Evolutionary conservation across 345 rosid genomes (phyloP).

Genomic region (Sonneratia caseolaris): DNA sequence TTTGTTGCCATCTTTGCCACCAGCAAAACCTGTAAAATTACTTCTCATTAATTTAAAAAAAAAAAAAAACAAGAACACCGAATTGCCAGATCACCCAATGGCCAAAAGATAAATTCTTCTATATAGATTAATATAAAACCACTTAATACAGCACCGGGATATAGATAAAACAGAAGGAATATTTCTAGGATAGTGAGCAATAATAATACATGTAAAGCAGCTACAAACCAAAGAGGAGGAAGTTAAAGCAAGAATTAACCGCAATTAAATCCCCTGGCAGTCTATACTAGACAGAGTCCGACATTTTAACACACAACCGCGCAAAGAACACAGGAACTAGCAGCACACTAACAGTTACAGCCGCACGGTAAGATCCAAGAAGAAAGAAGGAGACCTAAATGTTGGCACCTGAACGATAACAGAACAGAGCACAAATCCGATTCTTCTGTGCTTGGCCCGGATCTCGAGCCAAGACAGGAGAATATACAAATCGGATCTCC

Average conservation of each 20-base stretch:
- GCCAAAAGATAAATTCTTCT: neutral
- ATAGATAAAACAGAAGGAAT: no score
- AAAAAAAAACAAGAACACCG: neutral
- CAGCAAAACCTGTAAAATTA: constrained; percentile 11
- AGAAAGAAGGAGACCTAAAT: constrained; percentile 7
- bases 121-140: neutral
- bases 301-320: neutral
- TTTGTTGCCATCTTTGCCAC: constrained; percentile 54
- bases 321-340: constrained; percentile 10
- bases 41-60: constrained; percentile 4
- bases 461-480: constrained; percentile 90
- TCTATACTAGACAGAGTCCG: no score
- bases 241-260: no score
- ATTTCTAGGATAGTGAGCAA: neutral
- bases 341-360: neutral
- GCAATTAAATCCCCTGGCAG: no score
- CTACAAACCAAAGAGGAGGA: neutral
- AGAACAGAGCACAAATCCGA: constrained; percentile 28
- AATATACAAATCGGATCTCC: constrained; percentile 35
- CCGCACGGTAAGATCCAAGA: neutral
- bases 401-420: constrained; percentile 11
- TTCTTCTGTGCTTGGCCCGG: constrained; percentile 81
- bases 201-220: neutral
- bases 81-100: neutral
- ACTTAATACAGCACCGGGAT: neutral